A percentile compares a stretch with the other conserved stretches of the same genome.
Evolutionary conservation across 306 rosid genomes (phyloP).

Genomic region (Phaseolus lunatus): DNA sequence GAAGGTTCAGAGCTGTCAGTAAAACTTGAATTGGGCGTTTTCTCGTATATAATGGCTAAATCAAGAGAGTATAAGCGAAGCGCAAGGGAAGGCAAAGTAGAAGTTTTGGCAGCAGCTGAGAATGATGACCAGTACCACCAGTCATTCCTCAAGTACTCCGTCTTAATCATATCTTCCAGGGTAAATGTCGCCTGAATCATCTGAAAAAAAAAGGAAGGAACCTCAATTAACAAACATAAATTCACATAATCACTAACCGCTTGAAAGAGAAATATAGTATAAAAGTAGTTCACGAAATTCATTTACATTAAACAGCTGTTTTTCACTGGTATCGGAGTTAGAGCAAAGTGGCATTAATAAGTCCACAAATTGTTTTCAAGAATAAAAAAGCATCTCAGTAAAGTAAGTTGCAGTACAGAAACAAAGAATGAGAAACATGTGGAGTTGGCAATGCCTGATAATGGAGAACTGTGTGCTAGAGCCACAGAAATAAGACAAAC

Average conservation of each 20-base stretch:
- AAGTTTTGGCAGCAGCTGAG: slow-evolving; percentile 90
- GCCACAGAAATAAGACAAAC: slow-evolving; percentile 54
- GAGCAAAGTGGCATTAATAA: neutral
- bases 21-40: slow-evolving; percentile 59
- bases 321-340: slow-evolving; percentile 5
- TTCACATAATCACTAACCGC: slow-evolving; percentile 3
- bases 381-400: neutral
- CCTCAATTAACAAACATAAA: slow-evolving; percentile 24
- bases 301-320: slow-evolving; percentile 25
- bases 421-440: slow-evolving; percentile 24
- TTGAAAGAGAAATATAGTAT: slow-evolving; percentile 28
- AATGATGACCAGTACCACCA: slow-evolving; percentile 99
- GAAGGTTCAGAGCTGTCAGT: slow-evolving; percentile 66
- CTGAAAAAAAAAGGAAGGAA: slow-evolving; percentile 59
- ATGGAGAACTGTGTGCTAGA: slow-evolving; percentile 26
- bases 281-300: too few relatives aligned
- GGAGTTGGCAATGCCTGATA: slow-evolving; percentile 7
- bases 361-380: slow-evolving; percentile 11
- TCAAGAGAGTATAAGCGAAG: slow-evolving; percentile 93
- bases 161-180: slow-evolving; percentile 93
- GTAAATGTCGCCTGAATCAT: slow-evolving; percentile 89
- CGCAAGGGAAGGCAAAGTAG: slow-evolving; percentile 87
- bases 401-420: slow-evolving; percentile 36
- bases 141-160: slow-evolving; percentile 84
- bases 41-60: slow-evolving; percentile 87